Conservation (phyloP, 176 grass and related monocot species). For the maize (Zea mays) region DNA sequence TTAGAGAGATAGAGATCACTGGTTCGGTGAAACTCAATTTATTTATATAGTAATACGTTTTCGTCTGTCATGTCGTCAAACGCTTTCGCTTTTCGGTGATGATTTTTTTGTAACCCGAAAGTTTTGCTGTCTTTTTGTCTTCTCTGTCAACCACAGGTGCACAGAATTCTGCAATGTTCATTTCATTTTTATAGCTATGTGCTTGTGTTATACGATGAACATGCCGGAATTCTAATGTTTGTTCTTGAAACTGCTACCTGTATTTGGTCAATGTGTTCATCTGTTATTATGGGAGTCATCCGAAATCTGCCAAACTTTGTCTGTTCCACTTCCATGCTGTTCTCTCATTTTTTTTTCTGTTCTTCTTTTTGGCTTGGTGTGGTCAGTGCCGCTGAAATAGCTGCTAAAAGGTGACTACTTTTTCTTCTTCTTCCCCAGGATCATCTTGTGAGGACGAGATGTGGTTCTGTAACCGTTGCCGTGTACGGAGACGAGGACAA, state of each 20-base stretch:
- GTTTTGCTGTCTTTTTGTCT: background rate
- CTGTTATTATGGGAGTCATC: no score
- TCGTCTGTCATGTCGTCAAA: background rate
- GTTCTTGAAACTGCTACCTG: background rate
- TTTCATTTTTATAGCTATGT: background rate
- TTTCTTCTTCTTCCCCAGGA: constrained; percentile 46
- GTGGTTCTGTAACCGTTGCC: constrained; percentile 52
- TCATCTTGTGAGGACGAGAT: constrained; percentile 62
- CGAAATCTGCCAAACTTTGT: background rate
- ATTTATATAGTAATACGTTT: background rate
- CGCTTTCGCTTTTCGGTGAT: background rate
- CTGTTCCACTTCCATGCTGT: background rate
- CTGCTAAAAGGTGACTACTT: background rate
- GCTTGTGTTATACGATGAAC: background rate
- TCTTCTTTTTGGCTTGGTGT: background rate
- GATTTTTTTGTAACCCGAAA: background rate
- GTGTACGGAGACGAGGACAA: constrained; percentile 76
- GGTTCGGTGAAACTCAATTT: background rate
- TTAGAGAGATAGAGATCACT: background rate
- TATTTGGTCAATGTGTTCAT: no score
- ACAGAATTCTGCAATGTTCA: background rate
- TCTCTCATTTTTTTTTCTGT: background rate
- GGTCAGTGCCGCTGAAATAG: no score
- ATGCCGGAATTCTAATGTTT: background rate
- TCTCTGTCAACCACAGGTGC: background rate